phyloP scores from a whole-genome alignment of 1,139 yeast genomes.

The Scheffersomyces illinoinensis region DNA sequence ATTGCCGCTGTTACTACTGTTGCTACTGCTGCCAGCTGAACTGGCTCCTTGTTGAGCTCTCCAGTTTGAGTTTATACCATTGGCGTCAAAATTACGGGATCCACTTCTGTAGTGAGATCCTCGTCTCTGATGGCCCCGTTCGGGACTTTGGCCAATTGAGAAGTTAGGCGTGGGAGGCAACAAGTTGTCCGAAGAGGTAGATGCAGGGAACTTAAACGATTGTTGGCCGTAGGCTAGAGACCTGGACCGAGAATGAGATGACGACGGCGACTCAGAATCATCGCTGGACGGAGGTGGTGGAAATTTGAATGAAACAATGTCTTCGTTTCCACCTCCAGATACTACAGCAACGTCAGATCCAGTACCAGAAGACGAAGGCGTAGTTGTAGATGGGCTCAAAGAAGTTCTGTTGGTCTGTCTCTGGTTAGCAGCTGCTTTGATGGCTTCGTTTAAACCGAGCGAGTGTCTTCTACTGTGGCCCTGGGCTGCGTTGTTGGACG shows the following conservation, averaged over 20 bases:
- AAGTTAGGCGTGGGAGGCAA: constrained; percentile 52
- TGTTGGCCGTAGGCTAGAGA: constrained; percentile 49
- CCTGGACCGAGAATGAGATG: constrained; percentile 32
- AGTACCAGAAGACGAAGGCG: not conserved
- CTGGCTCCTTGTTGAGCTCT: constrained; percentile 39
- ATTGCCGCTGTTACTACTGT: constrained; percentile 17
- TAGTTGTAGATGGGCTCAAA: constrained; percentile 35
- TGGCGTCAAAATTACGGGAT: constrained; percentile 58
- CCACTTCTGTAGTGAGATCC: constrained; percentile 56
- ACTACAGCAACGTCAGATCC: not conserved
- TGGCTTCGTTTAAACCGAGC: constrained; percentile 91
- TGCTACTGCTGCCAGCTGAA: constrained; percentile 17
- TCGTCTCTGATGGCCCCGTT: constrained; percentile 41
- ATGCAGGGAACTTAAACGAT: constrained; percentile 34
- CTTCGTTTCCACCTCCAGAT: constrained; percentile 23
- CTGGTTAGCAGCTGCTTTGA: constrained; percentile 86
- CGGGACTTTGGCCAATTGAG: constrained; percentile 41
- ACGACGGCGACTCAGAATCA: constrained; percentile 9
- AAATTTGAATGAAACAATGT: constrained; percentile 34
- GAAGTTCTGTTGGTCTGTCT: constrained; percentile 57
- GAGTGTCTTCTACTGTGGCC: constrained; percentile 95
- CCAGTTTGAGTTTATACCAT: constrained; percentile 64
- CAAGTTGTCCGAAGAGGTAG: constrained; percentile 16
- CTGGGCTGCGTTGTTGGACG: constrained; percentile 22
- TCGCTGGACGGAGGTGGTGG: constrained; percentile 24